These are phyloP conservation scores for Chaetomium globosum DNA, from an alignment of 2,329 filamentous ascomycete species.

Conservation along the genomic window DNA sequence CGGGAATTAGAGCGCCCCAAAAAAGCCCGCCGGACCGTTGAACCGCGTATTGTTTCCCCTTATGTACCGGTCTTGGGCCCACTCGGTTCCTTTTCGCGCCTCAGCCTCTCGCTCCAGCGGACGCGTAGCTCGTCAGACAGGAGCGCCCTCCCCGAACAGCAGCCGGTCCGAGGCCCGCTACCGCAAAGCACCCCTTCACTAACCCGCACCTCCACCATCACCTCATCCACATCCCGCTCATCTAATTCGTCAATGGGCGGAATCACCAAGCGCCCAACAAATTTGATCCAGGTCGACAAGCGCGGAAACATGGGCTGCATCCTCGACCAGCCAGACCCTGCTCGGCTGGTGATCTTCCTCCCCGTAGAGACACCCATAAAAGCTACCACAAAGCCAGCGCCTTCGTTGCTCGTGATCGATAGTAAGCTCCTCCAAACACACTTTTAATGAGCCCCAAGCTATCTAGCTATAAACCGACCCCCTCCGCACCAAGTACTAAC, in stretches of 20 bases:
- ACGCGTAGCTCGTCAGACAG: background rate
- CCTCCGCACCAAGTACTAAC: too few relatives aligned
- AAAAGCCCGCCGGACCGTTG: background rate
- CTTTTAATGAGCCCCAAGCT: too few relatives aligned
- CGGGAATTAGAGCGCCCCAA: background rate
- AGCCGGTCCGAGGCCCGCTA: background rate
- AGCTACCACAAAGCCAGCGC: background rate
- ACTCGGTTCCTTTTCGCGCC: conserved; percentile 11
- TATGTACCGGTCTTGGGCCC: background rate
- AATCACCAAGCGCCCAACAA: background rate
- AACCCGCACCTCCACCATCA: conserved; percentile 9
- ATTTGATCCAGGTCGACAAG: conserved; percentile 22
- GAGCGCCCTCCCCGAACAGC: background rate
- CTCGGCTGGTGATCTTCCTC: conserved; percentile 21
- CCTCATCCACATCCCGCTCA: conserved; percentile 12
- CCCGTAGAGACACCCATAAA: background rate
- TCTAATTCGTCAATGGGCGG: background rate
- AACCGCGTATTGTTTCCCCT: background rate
- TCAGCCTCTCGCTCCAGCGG: conserved; percentile 13
- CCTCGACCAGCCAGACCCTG: conserved; percentile 24
- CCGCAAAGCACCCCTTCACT: background rate
- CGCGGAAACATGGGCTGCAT: conserved; percentile 21
- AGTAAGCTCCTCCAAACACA: conserved; percentile 13
- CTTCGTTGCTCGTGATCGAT: conserved; percentile 19
- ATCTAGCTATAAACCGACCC: too few relatives aligned